A percentile compares a stretch with the other conserved stretches of the same genome.
Conservation (phyloP, 208 protist species). For the Leishmania turanica region DNA sequence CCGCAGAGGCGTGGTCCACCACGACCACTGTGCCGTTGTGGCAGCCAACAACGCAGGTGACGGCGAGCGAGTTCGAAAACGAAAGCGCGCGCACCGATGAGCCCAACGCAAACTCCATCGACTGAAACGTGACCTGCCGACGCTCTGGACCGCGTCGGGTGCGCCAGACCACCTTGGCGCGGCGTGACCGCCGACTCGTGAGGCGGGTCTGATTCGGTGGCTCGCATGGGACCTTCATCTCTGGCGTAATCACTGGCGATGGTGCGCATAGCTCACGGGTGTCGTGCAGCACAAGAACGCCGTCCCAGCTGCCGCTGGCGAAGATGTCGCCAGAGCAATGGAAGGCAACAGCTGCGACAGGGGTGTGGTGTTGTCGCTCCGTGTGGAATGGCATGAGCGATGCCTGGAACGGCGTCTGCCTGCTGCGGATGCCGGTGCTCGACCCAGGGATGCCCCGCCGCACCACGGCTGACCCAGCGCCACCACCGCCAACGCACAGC, state of each 20-base stretch:
- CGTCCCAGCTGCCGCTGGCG: conserved; percentile 81
- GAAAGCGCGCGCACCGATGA: conserved; percentile 57
- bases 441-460: background rate
- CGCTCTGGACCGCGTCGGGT: conserved; percentile 16
- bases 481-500: background rate
- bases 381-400: conserved; percentile 40
- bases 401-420: background rate
- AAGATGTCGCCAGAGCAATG: conserved; percentile 71
- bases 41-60: conserved; percentile 77
- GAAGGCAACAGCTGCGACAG: conserved; percentile 64
- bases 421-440: background rate
- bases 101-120: conserved; percentile 15
- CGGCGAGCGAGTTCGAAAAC: conserved; percentile 67
- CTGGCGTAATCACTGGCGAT: conserved; percentile 11
- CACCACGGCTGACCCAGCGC: background rate
- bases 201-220: background rate
- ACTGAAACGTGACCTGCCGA: conserved; percentile 21
- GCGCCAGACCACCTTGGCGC: background rate
- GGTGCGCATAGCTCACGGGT: conserved; percentile 23
- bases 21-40: conserved; percentile 62
- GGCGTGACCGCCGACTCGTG: background rate
- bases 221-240: background rate
- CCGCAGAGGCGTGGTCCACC: conserved; percentile 61
- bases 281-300: conserved; percentile 57
- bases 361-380: conserved; percentile 61